These are phyloP conservation scores for Spinacia oleracea DNA, from an alignment of 179 eudicot species.

Conservation along the genomic window DNA sequence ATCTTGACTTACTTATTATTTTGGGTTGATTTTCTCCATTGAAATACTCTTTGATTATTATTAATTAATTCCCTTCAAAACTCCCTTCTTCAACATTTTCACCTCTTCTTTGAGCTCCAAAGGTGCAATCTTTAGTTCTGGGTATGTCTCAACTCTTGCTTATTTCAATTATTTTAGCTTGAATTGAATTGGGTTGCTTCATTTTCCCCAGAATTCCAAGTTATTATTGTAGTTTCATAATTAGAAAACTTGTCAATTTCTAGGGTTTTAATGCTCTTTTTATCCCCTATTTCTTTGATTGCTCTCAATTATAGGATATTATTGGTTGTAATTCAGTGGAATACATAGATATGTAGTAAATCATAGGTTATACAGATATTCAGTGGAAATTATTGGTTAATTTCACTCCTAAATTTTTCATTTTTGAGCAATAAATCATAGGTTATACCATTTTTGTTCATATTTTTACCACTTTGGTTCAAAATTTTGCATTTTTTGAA, in stretches of 20 bases:
- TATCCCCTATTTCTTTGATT: neutral
- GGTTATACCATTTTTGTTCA: constrained; percentile 3
- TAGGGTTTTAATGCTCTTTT: neutral
- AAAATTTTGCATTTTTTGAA: constrained; percentile 4
- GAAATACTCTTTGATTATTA: neutral
- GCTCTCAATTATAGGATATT: neutral
- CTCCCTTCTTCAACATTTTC: neutral
- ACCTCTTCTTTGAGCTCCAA: constrained; percentile 18
- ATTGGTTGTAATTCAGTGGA: constrained; percentile 11
- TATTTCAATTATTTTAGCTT: constrained; percentile 18
- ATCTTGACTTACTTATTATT: constrained; percentile 33
- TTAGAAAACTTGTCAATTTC: neutral
- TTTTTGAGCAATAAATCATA: no score
- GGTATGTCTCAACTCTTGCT: constrained; percentile 33
- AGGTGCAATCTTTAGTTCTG: constrained; percentile 20
- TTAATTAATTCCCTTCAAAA: neutral
- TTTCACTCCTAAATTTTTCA: no score
- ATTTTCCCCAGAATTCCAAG: neutral
- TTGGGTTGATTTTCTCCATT: constrained; percentile 12
- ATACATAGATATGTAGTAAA: no score
- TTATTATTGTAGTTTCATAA: neutral
- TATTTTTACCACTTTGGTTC: neutral
- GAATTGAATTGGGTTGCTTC: constrained; percentile 28
- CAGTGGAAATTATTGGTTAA: no score
- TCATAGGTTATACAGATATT: neutral